Percentiles rank a stretch among this genome's conserved stretches.
These are phyloP conservation scores for Papiliotrema fonsecae DNA, from an alignment of 1,284 basidiomycete species.

Conservation along the genomic window DNA sequence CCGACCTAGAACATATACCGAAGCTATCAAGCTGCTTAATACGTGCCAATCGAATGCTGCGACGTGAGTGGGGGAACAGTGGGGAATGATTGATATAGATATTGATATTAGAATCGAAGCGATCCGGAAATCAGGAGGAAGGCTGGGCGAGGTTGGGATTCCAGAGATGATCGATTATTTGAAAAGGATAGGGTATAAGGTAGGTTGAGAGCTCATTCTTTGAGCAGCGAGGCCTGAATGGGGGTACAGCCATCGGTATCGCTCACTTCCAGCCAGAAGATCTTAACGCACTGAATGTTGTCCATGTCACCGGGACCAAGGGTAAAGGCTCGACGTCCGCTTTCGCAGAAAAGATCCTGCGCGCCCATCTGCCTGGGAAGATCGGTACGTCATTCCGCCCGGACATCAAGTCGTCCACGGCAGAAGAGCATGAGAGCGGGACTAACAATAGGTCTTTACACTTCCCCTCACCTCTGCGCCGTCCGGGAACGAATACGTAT, in stretches of 20 bases:
- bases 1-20: slow-evolving; percentile 44
- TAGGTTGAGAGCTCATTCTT: slow-evolving; percentile 37
- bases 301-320: slow-evolving; percentile 98
- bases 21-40: slow-evolving; percentile 84
- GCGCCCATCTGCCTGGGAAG: slow-evolving; percentile 34
- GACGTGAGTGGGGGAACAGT: slow-evolving; percentile 43
- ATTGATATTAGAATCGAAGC: slow-evolving; percentile 59
- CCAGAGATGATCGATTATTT: slow-evolving; percentile 90
- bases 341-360: slow-evolving; percentile 60
- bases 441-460: slow-evolving; percentile 68
- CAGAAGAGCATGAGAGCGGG: neutral
- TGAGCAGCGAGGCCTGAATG: neutral
- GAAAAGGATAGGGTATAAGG: slow-evolving; percentile 77
- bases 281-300: slow-evolving; percentile 82
- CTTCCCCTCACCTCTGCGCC: slow-evolving; percentile 92
- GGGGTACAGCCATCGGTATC: neutral
- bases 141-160: slow-evolving; percentile 67
- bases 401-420: neutral
- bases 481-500: slow-evolving; percentile 94
- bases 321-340: slow-evolving; percentile 98
- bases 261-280: slow-evolving; percentile 60
- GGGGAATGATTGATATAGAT: neutral
- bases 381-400: slow-evolving; percentile 24
- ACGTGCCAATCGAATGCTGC: slow-evolving; percentile 92
- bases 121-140: slow-evolving; percentile 68